Evolutionary conservation across 192 early-diverging fungal species (phyloP).

Genomic region (Coemansia sp.): DNA sequence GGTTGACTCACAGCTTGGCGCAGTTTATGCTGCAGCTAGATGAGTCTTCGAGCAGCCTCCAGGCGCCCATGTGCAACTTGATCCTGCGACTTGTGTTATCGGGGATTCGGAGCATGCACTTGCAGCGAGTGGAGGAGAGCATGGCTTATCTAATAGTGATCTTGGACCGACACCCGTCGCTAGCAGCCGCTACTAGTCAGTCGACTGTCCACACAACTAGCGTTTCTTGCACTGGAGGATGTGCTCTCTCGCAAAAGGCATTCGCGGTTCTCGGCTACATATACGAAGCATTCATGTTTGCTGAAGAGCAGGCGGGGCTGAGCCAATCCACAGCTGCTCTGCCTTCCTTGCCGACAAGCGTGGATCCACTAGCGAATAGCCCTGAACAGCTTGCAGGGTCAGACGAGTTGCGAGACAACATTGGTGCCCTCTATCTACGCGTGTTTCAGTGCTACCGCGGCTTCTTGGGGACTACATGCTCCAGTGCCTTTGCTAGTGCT

Average conservation of each 20-base stretch:
- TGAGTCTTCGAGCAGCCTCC: not conserved
- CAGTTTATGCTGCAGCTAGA: conserved; percentile 35
- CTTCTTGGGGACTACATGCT: not conserved
- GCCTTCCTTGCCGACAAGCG: not conserved
- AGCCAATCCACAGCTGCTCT: not conserved
- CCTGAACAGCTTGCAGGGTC: not conserved
- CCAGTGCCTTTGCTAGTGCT: not conserved
- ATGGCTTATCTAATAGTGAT: conserved; percentile 19
- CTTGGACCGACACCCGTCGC: conserved; percentile 29
- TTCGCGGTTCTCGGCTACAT: conserved; percentile 36
- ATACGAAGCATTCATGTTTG: conserved; percentile 46
- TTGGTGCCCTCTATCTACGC: conserved; percentile 25
- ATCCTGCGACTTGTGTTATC: conserved; percentile 29
- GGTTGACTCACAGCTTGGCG: conserved; percentile 11
- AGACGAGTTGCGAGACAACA: conserved; percentile 6
- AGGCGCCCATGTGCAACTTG: conserved; percentile 22
- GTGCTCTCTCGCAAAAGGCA: conserved; percentile 7
- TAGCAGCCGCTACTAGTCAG: not conserved
- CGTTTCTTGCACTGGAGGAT: conserved; percentile 10
- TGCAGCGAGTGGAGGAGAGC: conserved; percentile 34
- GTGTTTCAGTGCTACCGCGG: conserved; percentile 27
- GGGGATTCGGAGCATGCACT: conserved; percentile 35
- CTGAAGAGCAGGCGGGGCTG: conserved; percentile 25
- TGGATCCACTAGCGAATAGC: not conserved
- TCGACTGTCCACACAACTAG: not conserved